Conservation (phyloP, 1,284 basidiomycete genomes). For the Ganoderma lingzhi region DNA sequence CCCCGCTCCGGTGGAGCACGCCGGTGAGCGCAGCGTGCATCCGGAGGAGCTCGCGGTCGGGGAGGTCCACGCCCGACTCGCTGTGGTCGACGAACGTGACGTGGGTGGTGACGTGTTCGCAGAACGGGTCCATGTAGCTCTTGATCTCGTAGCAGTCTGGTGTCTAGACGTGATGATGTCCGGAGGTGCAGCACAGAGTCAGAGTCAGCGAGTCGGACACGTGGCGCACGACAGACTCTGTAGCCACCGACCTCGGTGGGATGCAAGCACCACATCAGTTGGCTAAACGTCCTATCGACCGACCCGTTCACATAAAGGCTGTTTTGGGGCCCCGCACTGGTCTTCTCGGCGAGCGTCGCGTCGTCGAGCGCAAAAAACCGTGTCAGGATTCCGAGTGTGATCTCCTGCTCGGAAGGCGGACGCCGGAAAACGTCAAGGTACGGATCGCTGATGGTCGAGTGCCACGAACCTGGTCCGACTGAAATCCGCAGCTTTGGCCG, state of each 20-base stretch:
- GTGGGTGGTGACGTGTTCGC: neutral
- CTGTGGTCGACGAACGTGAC: slow-evolving; percentile 6
- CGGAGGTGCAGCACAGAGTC: neutral
- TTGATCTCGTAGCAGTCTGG: neutral
- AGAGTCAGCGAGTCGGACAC: neutral
- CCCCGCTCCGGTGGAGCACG: neutral
- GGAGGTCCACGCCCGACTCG: neutral
- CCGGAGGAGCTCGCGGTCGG: neutral
- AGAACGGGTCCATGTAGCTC: neutral
- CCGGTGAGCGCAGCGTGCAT: neutral
- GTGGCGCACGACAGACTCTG: neutral
- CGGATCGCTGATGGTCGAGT: neutral
- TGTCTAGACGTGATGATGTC: neutral
- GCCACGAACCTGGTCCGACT: neutral
- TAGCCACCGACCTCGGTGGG: neutral
- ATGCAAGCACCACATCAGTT: neutral
- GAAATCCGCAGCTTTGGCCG: no score
- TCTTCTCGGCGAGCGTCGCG: neutral
- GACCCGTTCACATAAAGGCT: neutral
- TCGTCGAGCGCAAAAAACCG: neutral
- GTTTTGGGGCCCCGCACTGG: neutral
- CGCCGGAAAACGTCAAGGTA: neutral
- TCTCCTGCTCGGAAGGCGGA: neutral
- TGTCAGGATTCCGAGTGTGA: neutral
- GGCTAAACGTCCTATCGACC: neutral